Evolutionary conservation across 805 yeast genomes (phyloP).

Genomic region (Metschnikowia vanudenii): DNA sequence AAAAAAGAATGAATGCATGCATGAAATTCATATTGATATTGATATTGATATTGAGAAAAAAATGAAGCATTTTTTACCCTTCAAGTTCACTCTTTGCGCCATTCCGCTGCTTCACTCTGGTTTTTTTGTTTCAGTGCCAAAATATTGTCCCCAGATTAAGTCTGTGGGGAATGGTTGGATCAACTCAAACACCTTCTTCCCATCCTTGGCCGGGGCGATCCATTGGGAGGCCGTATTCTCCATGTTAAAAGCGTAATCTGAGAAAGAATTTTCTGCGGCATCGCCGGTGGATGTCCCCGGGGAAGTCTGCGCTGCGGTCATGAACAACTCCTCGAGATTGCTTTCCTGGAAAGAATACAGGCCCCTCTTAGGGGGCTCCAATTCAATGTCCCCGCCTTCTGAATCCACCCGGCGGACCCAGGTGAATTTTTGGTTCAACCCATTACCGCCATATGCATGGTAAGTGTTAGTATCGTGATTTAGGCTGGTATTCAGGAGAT

Average conservation of each 20-base stretch:
- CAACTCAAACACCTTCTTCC: slow-evolving; percentile 56
- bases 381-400: not conserved
- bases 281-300: slow-evolving; percentile 13
- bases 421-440: not conserved
- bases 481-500: too few species aligned
- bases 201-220: slow-evolving; percentile 38
- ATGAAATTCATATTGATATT: too few species aligned
- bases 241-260: not conserved
- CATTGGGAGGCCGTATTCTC: not conserved
- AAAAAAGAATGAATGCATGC: too few species aligned
- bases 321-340: slow-evolving; percentile 46
- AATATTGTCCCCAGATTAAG: slow-evolving; percentile 67
- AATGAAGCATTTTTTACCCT: too few species aligned
- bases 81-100: too few species aligned
- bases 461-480: not conserved
- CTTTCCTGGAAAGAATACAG: slow-evolving; percentile 6
- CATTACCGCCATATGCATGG: not conserved
- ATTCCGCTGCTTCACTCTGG: too few species aligned
- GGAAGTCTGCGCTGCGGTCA: slow-evolving; percentile 41
- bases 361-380: not conserved
- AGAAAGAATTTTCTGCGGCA: not conserved
- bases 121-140: slow-evolving; percentile 18
- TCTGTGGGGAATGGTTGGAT: slow-evolving; percentile 64
- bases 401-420: slow-evolving; percentile 4
- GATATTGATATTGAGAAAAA: too few species aligned